A percentile compares a stretch with the other conserved stretches of the same genome.
phyloP scores from a whole-genome alignment of 1,139 yeast species.

The Hyphopichia fennica region DNA sequence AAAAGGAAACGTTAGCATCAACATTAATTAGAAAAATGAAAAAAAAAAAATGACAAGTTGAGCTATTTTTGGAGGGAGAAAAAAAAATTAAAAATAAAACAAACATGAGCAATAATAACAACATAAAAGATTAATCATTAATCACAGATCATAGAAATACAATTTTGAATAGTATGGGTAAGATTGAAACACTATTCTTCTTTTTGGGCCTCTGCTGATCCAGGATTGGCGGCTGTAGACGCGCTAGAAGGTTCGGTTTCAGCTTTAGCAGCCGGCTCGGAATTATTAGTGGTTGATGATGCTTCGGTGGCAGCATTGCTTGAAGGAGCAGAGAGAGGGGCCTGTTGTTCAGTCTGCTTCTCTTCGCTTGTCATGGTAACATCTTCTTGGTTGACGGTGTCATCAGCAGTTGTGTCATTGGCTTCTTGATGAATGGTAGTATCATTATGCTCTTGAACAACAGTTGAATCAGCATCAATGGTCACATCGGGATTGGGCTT shows the following conservation, averaged over 20 bases:
- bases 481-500: conserved; percentile 3
- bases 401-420: conserved; percentile 29
- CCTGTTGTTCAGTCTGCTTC: background rate
- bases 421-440: conserved; percentile 40
- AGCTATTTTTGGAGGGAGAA: background rate
- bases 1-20: background rate
- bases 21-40: background rate
- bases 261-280: conserved; percentile 2
- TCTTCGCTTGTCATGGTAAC: conserved; percentile 22
- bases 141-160: background rate
- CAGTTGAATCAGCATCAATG: conserved; percentile 38
- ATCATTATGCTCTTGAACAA: conserved; percentile 40
- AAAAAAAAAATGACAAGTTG: background rate
- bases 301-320: background rate
- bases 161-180: background rate
- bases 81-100: background rate
- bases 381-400: conserved; percentile 31
- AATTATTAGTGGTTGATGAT: background rate
- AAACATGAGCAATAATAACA: background rate
- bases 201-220: background rate
- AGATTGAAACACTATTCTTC: background rate
- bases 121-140: background rate
- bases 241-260: background rate
- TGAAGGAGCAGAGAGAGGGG: background rate
- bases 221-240: background rate